These are phyloP conservation scores for Ceratocystis alfenasii DNA, from an alignment of 2,329 filamentous ascomycete genomes.

Conservation along the genomic window DNA sequence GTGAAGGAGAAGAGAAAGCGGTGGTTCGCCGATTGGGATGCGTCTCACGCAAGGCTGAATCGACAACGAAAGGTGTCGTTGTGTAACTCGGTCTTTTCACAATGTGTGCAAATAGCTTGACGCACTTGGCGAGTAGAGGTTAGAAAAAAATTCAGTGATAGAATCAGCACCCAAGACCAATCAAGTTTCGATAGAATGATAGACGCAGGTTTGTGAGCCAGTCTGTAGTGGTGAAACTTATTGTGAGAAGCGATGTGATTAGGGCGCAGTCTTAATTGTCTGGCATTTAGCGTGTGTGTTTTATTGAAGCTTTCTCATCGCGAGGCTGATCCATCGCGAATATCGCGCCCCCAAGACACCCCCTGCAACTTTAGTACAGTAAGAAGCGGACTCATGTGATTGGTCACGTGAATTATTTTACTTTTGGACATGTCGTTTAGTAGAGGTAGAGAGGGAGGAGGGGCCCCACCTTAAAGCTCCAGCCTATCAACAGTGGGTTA, in stretches of 20 bases:
- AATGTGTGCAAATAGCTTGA: not conserved
- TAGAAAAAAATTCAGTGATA: not conserved
- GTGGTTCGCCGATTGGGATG: not conserved
- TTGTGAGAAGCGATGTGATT: not conserved
- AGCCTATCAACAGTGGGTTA: conserved; percentile 12
- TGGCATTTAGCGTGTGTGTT: not conserved
- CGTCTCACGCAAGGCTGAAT: not conserved
- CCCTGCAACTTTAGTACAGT: conserved; percentile 4
- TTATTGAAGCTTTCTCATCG: conserved; percentile 13
- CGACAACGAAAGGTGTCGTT: not conserved
- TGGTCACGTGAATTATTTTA: not conserved
- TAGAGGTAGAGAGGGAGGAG: not conserved
- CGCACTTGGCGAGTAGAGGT: not conserved
- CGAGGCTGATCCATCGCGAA: conserved; percentile 22
- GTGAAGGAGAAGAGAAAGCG: not conserved
- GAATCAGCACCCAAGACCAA: not conserved
- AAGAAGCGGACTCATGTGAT: conserved; percentile 2
- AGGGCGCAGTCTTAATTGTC: not conserved
- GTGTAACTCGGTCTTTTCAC: not conserved
- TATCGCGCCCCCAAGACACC: conserved; percentile 14
- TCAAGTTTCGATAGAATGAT: not conserved
- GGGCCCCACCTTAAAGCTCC: not conserved
- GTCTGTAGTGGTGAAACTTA: not conserved
- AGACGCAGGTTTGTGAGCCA: not conserved
- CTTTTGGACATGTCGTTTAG: not conserved